Evolutionary conservation across 139 green algal species (phyloP).

Genomic region (Haematococcus lacustris): DNA sequence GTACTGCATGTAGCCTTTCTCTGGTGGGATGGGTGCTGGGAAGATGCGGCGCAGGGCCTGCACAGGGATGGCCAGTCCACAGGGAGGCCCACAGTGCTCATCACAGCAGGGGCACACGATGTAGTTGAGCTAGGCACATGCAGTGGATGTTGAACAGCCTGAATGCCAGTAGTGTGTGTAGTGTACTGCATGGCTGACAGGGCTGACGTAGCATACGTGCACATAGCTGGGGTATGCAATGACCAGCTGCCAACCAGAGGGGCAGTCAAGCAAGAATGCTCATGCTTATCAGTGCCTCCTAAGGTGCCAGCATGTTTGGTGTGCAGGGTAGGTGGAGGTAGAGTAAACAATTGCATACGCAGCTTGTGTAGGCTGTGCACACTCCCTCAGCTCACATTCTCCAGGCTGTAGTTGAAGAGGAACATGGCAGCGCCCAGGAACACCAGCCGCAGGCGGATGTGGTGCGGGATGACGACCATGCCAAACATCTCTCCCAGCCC

Average conservation of each 20-base stretch:
- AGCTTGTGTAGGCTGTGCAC: background rate
- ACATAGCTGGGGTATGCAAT: no score
- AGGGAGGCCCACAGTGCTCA: background rate
- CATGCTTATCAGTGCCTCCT: background rate
- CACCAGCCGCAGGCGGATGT: slow-evolving; percentile 25
- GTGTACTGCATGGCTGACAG: background rate
- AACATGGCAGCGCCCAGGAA: slow-evolving; percentile 10
- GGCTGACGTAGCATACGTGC: background rate
- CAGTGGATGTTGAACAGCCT: background rate
- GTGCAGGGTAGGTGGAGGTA: background rate
- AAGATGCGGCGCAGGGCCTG: background rate
- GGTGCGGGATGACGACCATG: slow-evolving; percentile 11
- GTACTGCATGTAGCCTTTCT: slow-evolving; percentile 2
- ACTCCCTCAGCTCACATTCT: slow-evolving; percentile 1
- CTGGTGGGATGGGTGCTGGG: slow-evolving; percentile 2
- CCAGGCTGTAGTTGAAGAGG: slow-evolving; percentile 14
- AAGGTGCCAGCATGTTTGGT: background rate
- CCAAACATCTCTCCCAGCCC: slow-evolving; percentile 11
- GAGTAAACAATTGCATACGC: background rate
- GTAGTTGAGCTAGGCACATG: background rate
- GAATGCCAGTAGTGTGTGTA: background rate
- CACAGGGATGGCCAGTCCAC: background rate
- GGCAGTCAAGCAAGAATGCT: background rate
- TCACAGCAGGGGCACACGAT: background rate
- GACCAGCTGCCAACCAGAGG: background rate